Conservation (phyloP, 257 asterid species). For the Echium plantagineum region DNA sequence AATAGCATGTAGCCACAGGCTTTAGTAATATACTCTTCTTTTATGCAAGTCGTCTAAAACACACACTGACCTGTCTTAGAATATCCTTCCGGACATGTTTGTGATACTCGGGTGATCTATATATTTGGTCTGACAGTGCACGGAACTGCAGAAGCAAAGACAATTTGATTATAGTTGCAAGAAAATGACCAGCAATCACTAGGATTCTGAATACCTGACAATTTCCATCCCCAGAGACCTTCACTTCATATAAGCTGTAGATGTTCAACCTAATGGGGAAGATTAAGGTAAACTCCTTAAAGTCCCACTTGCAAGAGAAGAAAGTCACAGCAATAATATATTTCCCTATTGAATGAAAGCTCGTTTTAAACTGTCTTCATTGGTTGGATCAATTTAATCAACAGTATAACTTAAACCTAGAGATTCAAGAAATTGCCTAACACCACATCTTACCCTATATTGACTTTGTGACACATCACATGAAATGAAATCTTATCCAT, state of each 20-base stretch:
- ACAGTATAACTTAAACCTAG: not conserved
- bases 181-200: not conserved
- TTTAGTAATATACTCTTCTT: not conserved
- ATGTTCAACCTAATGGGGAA: constrained; percentile 34
- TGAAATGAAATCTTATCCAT: not conserved
- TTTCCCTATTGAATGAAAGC: not conserved
- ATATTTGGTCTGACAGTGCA: constrained; percentile 67
- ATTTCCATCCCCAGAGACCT: constrained; percentile 63
- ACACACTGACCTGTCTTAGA: constrained; percentile 44
- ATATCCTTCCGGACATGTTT: constrained; percentile 59
- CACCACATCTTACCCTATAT: not conserved
- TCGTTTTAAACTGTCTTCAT: not conserved
- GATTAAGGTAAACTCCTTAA: constrained; percentile 8
- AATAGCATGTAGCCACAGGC: not conserved
- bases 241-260: constrained; percentile 45
- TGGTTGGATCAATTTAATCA: not conserved
- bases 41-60: not conserved
- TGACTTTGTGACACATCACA: not conserved
- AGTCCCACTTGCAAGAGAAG: not conserved
- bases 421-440: not conserved
- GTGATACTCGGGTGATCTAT: constrained; percentile 56
- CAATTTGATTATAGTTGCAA: constrained; percentile 7
- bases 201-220: constrained; percentile 43
- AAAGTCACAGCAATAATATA: not conserved
- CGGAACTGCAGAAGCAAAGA: constrained; percentile 38